Evolutionary conservation across 2,329 filamentous ascomycete genomes (phyloP).

Genomic region (Pseudogymnoascus destructans): DNA sequence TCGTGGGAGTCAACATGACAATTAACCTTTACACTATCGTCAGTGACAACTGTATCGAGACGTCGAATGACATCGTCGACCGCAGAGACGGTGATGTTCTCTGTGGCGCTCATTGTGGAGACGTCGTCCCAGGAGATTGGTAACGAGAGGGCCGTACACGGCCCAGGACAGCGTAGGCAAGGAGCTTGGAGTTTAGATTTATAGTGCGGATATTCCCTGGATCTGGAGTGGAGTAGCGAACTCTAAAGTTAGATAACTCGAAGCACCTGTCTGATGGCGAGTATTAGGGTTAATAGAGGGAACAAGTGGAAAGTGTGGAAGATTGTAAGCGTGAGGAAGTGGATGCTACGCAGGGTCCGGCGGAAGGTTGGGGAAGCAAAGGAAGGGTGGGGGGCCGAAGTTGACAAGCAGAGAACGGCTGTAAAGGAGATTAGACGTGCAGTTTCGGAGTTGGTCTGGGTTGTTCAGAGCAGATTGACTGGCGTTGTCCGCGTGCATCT

Average conservation of each 20-base stretch:
- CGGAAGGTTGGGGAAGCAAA: neutral
- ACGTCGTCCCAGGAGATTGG: conserved; percentile 5
- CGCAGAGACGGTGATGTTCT: neutral
- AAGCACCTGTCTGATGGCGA: neutral
- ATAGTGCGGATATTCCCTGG: neutral
- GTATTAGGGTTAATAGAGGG: neutral
- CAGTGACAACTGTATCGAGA: neutral
- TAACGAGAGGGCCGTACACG: neutral
- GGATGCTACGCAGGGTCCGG: neutral
- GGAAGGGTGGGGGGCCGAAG: neutral
- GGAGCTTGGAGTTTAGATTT: neutral
- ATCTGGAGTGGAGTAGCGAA: neutral
- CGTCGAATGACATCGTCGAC: neutral
- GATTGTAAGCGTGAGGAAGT: neutral
- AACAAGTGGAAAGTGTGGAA: neutral
- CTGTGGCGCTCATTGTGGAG: conserved; percentile 3
- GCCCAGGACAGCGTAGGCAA: neutral
- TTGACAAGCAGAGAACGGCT: neutral
- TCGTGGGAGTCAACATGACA: neutral
- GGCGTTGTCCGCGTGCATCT: neutral
- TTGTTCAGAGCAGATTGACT: neutral
- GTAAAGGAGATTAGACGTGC: neutral
- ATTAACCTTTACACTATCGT: neutral
- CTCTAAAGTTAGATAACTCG: neutral
- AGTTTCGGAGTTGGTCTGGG: neutral